These are phyloP conservation scores for sunflower (Helianthus annuus) DNA, from an alignment of 129 eudicot species.

Conservation along the genomic window HanXRQr2.0-SUNRISE NC_035444.2:23400149-23400648, in stretches of 20 bases:
- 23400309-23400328: background rate
- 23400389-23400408: background rate
- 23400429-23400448: background rate
- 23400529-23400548: too few relatives aligned
- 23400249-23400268: slow-evolving; percentile 6
- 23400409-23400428: background rate
- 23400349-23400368: background rate
- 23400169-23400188: background rate
- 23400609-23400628: too few relatives aligned
- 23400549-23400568: too few relatives aligned
- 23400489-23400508: too few relatives aligned
- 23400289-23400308: background rate
- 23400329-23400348: background rate
- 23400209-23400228: too few relatives aligned
- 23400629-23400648: too few relatives aligned
- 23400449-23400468: background rate
- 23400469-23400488: background rate
- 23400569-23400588: too few relatives aligned
- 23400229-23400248: background rate
- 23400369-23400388: background rate
- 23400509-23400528: too few relatives aligned
- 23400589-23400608: too few relatives aligned
- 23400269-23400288: background rate
- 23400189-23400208: background rate
- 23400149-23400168: background rate